Evolutionary conservation across 306 rosid genomes (phyloP).

Genomic region (Urtica urens): DNA sequence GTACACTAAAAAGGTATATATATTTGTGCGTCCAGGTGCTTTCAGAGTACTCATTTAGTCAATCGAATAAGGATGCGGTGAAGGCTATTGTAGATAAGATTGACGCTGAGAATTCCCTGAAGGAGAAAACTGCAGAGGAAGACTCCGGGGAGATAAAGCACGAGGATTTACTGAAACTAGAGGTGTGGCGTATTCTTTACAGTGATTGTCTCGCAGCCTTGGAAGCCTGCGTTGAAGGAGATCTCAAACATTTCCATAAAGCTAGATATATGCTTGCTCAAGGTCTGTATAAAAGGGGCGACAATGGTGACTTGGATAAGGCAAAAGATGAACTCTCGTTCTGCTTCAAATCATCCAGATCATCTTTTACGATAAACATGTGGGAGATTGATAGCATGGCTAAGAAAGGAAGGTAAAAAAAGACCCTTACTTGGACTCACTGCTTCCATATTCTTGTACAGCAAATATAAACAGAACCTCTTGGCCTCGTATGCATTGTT

Average conservation of each 20-base stretch:
- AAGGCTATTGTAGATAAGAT: conserved; percentile 34
- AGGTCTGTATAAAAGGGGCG: conserved; percentile 70
- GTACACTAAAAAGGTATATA: too few species aligned
- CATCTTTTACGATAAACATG: conserved; percentile 95
- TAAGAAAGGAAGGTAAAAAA: conserved; percentile 82
- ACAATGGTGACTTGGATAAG: conserved; percentile 58
- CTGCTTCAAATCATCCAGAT: conserved; percentile 96
- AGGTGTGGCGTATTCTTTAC: conserved; percentile 73
- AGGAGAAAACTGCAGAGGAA: conserved; percentile 28
- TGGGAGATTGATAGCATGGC: conserved; percentile 97
- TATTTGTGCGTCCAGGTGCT: too few species aligned
- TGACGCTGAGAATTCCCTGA: conserved; percentile 21
- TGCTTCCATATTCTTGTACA: conserved; percentile 4
- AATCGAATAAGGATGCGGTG: conserved; percentile 45
- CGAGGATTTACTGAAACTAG: conserved; percentile 43
- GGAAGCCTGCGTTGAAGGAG: conserved; percentile 93
- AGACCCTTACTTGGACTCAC: too few species aligned
- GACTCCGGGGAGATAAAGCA: conserved; percentile 37
- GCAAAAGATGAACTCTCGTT: conserved; percentile 93
- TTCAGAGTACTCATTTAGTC: conserved; percentile 57
- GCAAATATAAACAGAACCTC: neutral
- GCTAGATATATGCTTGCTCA: conserved; percentile 95
- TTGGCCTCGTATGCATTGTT: neutral
- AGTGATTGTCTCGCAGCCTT: conserved; percentile 82
- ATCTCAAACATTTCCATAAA: conserved; percentile 94